These are phyloP conservation scores for Neolecta irregularis DNA, from an alignment of 1,139 yeast genomes.

Conservation along the genomic window DNA sequence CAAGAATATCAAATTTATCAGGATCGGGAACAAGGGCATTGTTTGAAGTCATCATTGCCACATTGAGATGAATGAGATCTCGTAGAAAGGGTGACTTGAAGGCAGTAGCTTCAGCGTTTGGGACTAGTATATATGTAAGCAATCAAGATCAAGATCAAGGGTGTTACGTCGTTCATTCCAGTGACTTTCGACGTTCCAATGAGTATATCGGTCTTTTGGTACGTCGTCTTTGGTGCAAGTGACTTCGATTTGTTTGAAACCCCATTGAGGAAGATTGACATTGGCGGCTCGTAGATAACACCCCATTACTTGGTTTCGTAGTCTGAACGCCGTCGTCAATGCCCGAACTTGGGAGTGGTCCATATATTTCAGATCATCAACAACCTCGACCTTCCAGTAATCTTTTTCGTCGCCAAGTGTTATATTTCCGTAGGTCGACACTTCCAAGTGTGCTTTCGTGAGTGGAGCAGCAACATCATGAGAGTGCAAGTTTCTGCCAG, in stretches of 20 bases:
- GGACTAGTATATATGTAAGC: constrained; percentile 15
- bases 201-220: constrained; percentile 77
- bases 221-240: constrained; percentile 66
- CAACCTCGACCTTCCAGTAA: constrained; percentile 83
- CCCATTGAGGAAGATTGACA: constrained; percentile 80
- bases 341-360: constrained; percentile 53
- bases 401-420: constrained; percentile 83
- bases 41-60: constrained; percentile 98
- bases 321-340: constrained; percentile 69
- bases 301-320: constrained; percentile 47
- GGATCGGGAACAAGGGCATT: constrained; percentile 87
- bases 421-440: constrained; percentile 80
- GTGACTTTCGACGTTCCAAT: constrained; percentile 96
- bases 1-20: constrained; percentile 82
- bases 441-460: constrained; percentile 50
- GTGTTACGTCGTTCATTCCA: constrained; percentile 36
- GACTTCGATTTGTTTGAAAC: constrained; percentile 95
- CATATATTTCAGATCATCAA: constrained; percentile 55
- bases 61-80: constrained; percentile 81
- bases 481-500: constrained; percentile 84
- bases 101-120: constrained; percentile 72
- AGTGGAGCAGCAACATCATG: constrained; percentile 74
- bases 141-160: not conserved
- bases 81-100: constrained; percentile 43
- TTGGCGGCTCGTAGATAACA: constrained; percentile 87